A percentile compares a stretch with the other conserved stretches of the same genome.
Conservation (phyloP, 805 yeast genomes). For the Lipomyces yamanashiensis region DNA sequence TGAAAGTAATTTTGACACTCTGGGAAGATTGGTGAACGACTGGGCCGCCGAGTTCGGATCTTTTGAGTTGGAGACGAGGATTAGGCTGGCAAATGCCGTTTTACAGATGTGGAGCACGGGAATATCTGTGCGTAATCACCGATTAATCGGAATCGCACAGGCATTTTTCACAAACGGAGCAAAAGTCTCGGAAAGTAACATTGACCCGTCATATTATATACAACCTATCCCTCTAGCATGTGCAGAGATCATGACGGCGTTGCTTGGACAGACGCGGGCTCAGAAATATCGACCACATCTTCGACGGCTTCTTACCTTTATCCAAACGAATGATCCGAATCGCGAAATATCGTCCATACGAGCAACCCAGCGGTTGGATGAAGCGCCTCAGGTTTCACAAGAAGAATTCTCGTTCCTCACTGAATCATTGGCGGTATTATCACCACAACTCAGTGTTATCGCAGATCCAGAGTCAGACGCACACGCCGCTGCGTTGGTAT, state of each 20-base stretch:
- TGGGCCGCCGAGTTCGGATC: neutral
- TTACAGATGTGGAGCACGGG: constrained; percentile 33
- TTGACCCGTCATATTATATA: constrained; percentile 1
- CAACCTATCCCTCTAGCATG: constrained; percentile 8
- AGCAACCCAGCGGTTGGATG: too few relatives aligned
- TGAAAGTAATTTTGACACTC: constrained; percentile 22
- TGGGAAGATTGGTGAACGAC: constrained; percentile 13
- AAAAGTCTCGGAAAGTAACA: neutral
- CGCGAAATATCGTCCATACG: too few relatives aligned
- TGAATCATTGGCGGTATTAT: too few relatives aligned
- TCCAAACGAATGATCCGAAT: too few relatives aligned
- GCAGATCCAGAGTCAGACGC: too few relatives aligned
- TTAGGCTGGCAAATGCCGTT: constrained; percentile 10
- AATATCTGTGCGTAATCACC: constrained; percentile 8
- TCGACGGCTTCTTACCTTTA: too few relatives aligned
- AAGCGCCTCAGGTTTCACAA: too few relatives aligned
- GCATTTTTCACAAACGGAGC: constrained; percentile 7
- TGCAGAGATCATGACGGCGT: neutral
- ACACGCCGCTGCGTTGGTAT: too few relatives aligned
- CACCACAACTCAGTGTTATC: too few relatives aligned
- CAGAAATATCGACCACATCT: too few relatives aligned
- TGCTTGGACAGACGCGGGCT: too few relatives aligned
- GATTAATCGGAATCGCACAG: constrained; percentile 9
- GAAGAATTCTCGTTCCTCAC: too few relatives aligned
- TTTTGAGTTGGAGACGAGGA: neutral